Base-by-base conservation (phyloP, 148 eudicot species). In the Euryodendron excelsum region DNA sequence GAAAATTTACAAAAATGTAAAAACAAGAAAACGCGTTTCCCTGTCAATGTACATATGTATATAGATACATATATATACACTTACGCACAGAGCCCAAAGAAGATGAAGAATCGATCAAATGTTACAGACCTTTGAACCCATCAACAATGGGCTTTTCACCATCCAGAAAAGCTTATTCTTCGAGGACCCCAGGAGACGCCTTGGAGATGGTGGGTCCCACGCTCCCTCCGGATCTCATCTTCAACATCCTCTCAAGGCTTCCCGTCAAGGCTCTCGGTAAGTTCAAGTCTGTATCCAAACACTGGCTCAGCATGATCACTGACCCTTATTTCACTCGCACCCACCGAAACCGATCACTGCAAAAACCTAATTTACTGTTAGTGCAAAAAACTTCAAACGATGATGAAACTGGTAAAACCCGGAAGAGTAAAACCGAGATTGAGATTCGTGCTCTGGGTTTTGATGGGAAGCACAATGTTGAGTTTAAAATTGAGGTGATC, bases 271-370 rank as follows among this genome's bases (percentile, higher is more conserved):
- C 62, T 18, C 73, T 77, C 1, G 72, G 80, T 77, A 77, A 77
- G 80, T 68, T 77, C 80, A 68, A 77, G 52, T 52, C 73, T 63
- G 80, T 77, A 33, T 77, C 80, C 27, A 77, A 77, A 36, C 80
- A 50, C 23, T 77, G 80, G 80, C 73, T 68, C 27, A 5, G 50
- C 61, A 68, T 55, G 14, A 77, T 77, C 80, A 52, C 80, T 39
- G 80, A 77, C 18, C 74, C 64, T 9, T 68, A 50, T 56, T 77
- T 77, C 80, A 68, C 37, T 41, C 34, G 41, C 53, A 77, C 73
- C 27, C 73, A 55, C 50, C 72, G 72, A 21, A 63, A 66, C 30
- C 56, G 73, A 52, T 77, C 79, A 27, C 52, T 66, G 21, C 71
- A 77, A 14, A 66, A 66, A 52, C 79, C 79, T 52, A 77, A 77